Conservation (phyloP, 148 eudicot genomes). For the Heliamphora exappendiculata region DNA sequence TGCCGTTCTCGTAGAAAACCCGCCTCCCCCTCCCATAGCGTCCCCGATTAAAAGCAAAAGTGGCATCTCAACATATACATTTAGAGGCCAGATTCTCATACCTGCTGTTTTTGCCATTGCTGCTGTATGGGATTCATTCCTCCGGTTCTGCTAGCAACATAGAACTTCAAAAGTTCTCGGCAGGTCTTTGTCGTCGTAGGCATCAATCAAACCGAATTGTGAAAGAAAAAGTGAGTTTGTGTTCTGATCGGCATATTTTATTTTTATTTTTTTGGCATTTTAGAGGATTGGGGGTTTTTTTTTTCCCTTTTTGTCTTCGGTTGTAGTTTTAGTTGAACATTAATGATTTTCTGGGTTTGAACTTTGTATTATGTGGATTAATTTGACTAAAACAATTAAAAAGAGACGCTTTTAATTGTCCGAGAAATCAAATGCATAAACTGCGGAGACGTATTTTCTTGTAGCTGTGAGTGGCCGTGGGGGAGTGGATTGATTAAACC, state of each 20-base stretch:
- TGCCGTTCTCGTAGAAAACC: constrained; percentile 39
- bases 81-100: constrained; percentile 33
- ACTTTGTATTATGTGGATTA: constrained; percentile 2
- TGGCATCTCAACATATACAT: constrained; percentile 19
- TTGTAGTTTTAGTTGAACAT: constrained; percentile 3
- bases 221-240: constrained; percentile 8
- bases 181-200: neutral
- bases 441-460: constrained; percentile 4
- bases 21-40: constrained; percentile 63
- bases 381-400: constrained; percentile 9
- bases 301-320: neutral
- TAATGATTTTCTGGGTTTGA: neutral
- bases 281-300: neutral
- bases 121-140: constrained; percentile 64
- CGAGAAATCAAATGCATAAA: constrained; percentile 10
- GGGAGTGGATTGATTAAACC: neutral
- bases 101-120: constrained; percentile 63
- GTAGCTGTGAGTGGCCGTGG: neutral
- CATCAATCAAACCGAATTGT: constrained; percentile 6
- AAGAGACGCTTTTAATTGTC: neutral
- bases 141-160: constrained; percentile 29
- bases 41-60: constrained; percentile 27
- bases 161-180: neutral
- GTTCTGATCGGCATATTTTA: neutral
- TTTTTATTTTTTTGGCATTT: neutral